These are phyloP conservation scores for Myxozyma lipomycoides DNA, from an alignment of 805 yeast genomes.

Conservation along the genomic window DNA sequence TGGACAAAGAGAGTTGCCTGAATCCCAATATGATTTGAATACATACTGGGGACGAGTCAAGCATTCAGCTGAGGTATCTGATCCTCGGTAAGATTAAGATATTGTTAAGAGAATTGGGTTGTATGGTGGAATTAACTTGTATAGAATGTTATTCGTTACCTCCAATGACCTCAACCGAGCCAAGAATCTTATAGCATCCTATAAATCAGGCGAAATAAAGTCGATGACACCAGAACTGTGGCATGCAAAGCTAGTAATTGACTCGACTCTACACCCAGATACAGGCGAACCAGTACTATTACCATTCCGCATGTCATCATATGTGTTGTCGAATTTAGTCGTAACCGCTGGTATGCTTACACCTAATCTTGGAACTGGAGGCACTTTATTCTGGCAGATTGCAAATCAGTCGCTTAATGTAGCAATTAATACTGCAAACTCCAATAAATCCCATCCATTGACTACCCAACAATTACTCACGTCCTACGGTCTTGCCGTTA, in stretches of 20 bases:
- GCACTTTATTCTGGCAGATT: conserved; percentile 96
- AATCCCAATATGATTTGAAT: conserved; percentile 69
- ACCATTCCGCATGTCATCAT: conserved; percentile 96
- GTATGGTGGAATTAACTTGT: no score
- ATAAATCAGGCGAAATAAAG: conserved; percentile 61
- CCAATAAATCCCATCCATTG: conserved; percentile 91
- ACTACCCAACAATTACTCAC: conserved; percentile 70
- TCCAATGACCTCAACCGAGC: conserved; percentile 59
- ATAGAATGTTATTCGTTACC: conserved; percentile 70
- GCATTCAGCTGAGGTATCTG: conserved; percentile 90
- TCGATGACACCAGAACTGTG: conserved; percentile 78
- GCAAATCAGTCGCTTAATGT: conserved; percentile 96
- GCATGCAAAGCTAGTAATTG: conserved; percentile 81
- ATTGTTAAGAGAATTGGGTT: no score
- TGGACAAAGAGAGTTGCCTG: conserved; percentile 76
- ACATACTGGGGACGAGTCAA: conserved; percentile 92
- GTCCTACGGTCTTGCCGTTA: conserved; percentile 82
- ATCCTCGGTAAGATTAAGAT: conserved; percentile 51
- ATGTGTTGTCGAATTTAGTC: conserved; percentile 87
- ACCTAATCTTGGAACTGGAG: conserved; percentile 83
- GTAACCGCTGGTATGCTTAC: conserved; percentile 98
- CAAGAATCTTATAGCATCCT: conserved; percentile 62
- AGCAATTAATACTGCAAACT: conserved; percentile 93
- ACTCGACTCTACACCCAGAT: conserved; percentile 94
- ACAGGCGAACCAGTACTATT: conserved; percentile 87